These are phyloP conservation scores for Kwoniella botswanensis DNA, from an alignment of 768 basidiomycete genomes.

Conservation along the genomic window DNA sequence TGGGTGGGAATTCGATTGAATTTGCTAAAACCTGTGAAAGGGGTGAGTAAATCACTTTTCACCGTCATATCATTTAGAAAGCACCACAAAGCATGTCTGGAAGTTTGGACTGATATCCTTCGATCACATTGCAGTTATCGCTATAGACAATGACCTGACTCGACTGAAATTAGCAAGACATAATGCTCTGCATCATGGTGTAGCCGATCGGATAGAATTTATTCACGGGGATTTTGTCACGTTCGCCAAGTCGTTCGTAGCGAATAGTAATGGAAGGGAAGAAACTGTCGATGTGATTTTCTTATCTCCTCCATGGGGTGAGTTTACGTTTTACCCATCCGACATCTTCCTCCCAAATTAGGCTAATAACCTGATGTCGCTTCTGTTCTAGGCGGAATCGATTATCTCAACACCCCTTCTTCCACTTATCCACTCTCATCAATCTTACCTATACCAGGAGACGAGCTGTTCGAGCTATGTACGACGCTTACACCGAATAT, in stretches of 20 bases:
- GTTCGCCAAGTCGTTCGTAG: constrained; percentile 67
- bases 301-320: constrained; percentile 95
- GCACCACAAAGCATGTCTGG: not conserved
- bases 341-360: constrained; percentile 42
- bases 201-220: constrained; percentile 93
- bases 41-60: constrained; percentile 64
- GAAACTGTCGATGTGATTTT: constrained; percentile 81
- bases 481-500: constrained; percentile 76
- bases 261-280: constrained; percentile 3
- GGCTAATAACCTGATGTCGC: constrained; percentile 2
- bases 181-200: constrained; percentile 91
- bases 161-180: constrained; percentile 90
- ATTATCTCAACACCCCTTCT: constrained; percentile 44
- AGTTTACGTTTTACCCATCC: constrained; percentile 64
- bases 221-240: constrained; percentile 81
- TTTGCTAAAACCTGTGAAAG: constrained; percentile 95
- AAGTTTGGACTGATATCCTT: not conserved
- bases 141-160: constrained; percentile 81
- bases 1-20: constrained; percentile 95
- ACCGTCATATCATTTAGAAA: not conserved
- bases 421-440: constrained; percentile 68
- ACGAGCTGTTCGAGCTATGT: constrained; percentile 77
- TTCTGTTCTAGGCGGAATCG: constrained; percentile 46
- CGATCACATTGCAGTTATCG: constrained; percentile 73
- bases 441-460: constrained; percentile 80